Evolutionary conservation across 2,329 filamentous ascomycete species (phyloP).

Genomic region (Trichothecium sympodiale): DNA sequence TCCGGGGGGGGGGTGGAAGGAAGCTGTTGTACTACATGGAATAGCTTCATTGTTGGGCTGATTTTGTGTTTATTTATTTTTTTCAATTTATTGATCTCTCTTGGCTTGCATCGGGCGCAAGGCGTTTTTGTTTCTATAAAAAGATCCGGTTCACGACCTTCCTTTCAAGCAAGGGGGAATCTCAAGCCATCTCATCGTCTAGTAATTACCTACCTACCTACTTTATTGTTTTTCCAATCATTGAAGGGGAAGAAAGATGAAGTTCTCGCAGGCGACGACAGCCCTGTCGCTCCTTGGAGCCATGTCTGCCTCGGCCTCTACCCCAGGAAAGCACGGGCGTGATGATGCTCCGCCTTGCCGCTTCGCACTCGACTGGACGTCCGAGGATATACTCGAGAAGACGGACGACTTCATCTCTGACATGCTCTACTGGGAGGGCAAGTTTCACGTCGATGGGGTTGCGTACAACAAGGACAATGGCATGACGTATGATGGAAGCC

Average conservation of each 20-base stretch:
- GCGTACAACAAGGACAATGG: slow-evolving; percentile 28
- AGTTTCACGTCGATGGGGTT: slow-evolving; percentile 28
- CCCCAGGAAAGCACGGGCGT: too few relatives aligned
- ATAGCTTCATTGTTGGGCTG: neutral
- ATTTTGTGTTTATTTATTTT: neutral
- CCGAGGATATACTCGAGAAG: slow-evolving; percentile 15
- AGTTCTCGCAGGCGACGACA: neutral
- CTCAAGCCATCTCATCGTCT: neutral
- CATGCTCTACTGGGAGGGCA: slow-evolving; percentile 31
- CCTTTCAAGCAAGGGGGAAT: neutral
- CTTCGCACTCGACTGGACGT: slow-evolving; percentile 17
- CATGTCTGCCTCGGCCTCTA: neutral
- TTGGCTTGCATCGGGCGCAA: neutral
- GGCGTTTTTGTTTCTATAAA: neutral
- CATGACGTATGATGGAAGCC: slow-evolving; percentile 28
- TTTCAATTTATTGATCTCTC: neutral
- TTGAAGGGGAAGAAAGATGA: too few relatives aligned
- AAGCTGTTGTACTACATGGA: neutral
- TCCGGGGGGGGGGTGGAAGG: too few relatives aligned
- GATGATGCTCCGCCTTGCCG: slow-evolving; percentile 16
- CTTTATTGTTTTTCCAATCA: neutral
- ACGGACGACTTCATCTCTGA: slow-evolving; percentile 22
- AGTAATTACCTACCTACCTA: too few relatives aligned
- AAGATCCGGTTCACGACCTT: too few relatives aligned
- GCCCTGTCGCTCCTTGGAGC: neutral